Base-by-base conservation (phyloP, 2,329 filamentous ascomycete genomes). In the Colletotrichum sp. region DNA sequence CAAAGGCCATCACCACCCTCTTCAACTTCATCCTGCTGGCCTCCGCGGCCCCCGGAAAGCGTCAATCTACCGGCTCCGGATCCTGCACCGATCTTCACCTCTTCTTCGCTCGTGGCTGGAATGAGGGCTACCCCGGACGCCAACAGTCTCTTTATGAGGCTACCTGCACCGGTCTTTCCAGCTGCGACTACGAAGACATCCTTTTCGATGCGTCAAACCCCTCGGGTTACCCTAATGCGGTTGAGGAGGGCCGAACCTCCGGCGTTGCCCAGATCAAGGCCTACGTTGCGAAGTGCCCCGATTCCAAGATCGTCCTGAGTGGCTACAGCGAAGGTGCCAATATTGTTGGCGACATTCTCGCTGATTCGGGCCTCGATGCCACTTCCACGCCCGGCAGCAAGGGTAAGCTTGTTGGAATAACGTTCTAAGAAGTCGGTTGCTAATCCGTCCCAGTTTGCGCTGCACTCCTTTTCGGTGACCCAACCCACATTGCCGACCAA, bases 271-370 rank as follows among this genome's bases (percentile, higher is more conserved):
- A 87, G 79, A 85, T 88, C 76, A 82, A 80, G 15, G 83, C 81
- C 1, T 88, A 88, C 77, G 82, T 82, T 77, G 77, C 83, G 76
- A 80, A 79, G 22, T 88, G 86, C 76, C 86, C 86, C 29, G 76
- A 85, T 59, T 77, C 85, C 32, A 85, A 84, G 75, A 80, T 88
- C 15, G 84, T 86, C 13, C 69, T 88, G 34, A 85, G 82, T 74
- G 86, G 86, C 1, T 88, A 86, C 78, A 85, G 83, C 6, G 84
- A 87, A 74, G 86, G 86, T 65, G 83, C 81, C 6, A 84, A 86
- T 9, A 80, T 87, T 19, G 78, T 85, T 22, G 81, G 84, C 34
- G 83, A 85, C 77, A 81, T 86, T 49, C 78, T 85, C 4, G 83
- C 81, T 44, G 82, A 79, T n/a, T 73, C 79, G 4, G 80, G 80